Evolutionary conservation across 2,329 filamentous ascomycete genomes (phyloP).

Genomic region (Trichoderma lentiforme): DNA sequence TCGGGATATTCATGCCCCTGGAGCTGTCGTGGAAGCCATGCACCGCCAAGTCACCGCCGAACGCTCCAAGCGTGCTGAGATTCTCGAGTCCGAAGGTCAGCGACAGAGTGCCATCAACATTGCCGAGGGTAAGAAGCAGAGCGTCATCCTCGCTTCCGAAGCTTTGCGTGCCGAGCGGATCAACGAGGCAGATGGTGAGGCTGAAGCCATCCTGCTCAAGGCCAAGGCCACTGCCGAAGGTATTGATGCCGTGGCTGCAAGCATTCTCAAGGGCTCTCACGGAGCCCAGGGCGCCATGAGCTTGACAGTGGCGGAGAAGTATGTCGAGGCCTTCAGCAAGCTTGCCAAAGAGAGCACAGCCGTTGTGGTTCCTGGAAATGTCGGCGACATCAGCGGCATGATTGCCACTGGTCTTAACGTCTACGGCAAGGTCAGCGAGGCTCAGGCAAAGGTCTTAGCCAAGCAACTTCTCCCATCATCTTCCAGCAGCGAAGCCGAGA

Average conservation of each 20-base stretch:
- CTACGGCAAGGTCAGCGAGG: slow-evolving; percentile 86
- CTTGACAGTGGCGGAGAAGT: slow-evolving; percentile 91
- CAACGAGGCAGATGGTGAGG: slow-evolving; percentile 88
- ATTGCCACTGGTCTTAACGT: slow-evolving; percentile 94
- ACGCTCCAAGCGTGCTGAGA: slow-evolving; percentile 95
- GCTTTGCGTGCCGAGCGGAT: slow-evolving; percentile 86
- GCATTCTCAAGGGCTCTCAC: slow-evolving; percentile 69
- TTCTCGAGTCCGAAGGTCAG: slow-evolving; percentile 95
- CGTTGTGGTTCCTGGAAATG: slow-evolving; percentile 92
- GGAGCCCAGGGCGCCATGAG: slow-evolving; percentile 81
- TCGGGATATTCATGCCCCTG: slow-evolving; percentile 93
- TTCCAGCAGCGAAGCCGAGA: slow-evolving; percentile 17
- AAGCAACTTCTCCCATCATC: slow-evolving; percentile 42
- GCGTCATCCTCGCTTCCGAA: slow-evolving; percentile 92
- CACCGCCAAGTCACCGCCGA: slow-evolving; percentile 97
- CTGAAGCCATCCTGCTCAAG: slow-evolving; percentile 85
- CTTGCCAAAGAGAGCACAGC: slow-evolving; percentile 94
- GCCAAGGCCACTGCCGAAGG: slow-evolving; percentile 82
- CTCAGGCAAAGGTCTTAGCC: slow-evolving; percentile 67
- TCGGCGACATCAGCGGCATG: slow-evolving; percentile 94
- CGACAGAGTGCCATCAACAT: slow-evolving; percentile 98
- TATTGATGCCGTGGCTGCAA: slow-evolving; percentile 78
- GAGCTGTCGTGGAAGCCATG: slow-evolving; percentile 93
- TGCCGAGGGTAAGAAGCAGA: slow-evolving; percentile 95
- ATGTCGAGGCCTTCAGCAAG: slow-evolving; percentile 90